These are phyloP conservation scores for Candida sp. DNA, from an alignment of 1,139 yeast genomes.

Conservation along the genomic window DNA sequence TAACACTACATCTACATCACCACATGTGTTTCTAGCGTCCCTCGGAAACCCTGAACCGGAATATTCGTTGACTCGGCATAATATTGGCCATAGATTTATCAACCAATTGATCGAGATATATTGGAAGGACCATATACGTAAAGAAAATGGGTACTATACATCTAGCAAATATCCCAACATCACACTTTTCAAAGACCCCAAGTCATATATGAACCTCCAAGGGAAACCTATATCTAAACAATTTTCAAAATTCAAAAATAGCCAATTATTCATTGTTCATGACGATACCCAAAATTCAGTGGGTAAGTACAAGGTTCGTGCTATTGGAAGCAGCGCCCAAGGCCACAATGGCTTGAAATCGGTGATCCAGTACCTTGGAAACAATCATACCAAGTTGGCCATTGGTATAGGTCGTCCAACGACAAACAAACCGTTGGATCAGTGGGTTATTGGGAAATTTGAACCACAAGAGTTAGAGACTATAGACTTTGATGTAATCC, in stretches of 20 bases:
- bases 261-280: slow-evolving; percentile 55
- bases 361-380: slow-evolving; percentile 39
- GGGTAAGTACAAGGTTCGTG: slow-evolving; percentile 62
- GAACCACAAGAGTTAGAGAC: slow-evolving; percentile 29
- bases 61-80: slow-evolving; percentile 67
- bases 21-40: slow-evolving; percentile 41
- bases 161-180: slow-evolving; percentile 21
- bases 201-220: slow-evolving; percentile 63
- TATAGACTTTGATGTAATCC: slow-evolving; percentile 33
- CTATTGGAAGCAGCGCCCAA: slow-evolving; percentile 54
- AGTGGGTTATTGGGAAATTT: slow-evolving; percentile 56
- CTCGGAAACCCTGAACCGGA: slow-evolving; percentile 77
- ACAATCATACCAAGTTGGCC: slow-evolving; percentile 52
- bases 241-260: slow-evolving; percentile 32
- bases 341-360: slow-evolving; percentile 83
- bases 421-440: slow-evolving; percentile 44
- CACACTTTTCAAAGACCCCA: slow-evolving; percentile 41
- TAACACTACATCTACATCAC: background rate
- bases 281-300: slow-evolving; percentile 69
- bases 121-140: slow-evolving; percentile 18
- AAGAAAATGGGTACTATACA: slow-evolving; percentile 10
- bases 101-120: slow-evolving; percentile 24
- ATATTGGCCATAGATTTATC: slow-evolving; percentile 64
- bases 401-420: slow-evolving; percentile 75
- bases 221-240: slow-evolving; percentile 52